A percentile compares a stretch with the other conserved stretches of the same genome.
Conservation (phyloP, 75 land plant genomes). For the Adiantum capillusveneris region DNA sequence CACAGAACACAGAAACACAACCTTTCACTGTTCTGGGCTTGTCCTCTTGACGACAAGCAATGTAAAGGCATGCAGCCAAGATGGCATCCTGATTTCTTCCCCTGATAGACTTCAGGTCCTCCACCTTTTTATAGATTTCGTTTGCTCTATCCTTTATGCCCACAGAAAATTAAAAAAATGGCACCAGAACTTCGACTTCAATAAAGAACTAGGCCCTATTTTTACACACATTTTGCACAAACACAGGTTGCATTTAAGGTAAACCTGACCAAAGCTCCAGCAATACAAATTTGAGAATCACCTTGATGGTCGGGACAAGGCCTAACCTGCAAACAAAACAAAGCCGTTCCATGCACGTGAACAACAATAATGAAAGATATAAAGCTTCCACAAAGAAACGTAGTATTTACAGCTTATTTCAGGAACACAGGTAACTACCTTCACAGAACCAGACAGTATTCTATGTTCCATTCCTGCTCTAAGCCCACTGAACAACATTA, state of each 20-base stretch:
- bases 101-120: slow-evolving; percentile 80
- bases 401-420: too few species aligned
- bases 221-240: too few species aligned
- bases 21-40: slow-evolving; percentile 92
- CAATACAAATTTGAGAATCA: slow-evolving; percentile 6
- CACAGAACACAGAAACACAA: slow-evolving; percentile 20
- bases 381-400: too few species aligned
- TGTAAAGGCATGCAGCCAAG: slow-evolving; percentile 91
- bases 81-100: slow-evolving; percentile 98
- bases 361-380: too few species aligned
- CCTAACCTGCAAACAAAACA: slow-evolving; percentile 67
- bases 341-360: too few species aligned
- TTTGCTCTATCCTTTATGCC: slow-evolving; percentile 76
- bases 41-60: slow-evolving; percentile 94
- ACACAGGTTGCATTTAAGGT: too few species aligned
- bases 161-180: not conserved
- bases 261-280: not conserved
- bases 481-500: too few species aligned
- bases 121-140: slow-evolving; percentile 95
- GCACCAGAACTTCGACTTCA: too few species aligned
- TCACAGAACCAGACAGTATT: too few species aligned
- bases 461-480: too few species aligned
- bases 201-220: not conserved
- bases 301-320: slow-evolving; percentile 89
- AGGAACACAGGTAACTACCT: too few species aligned